Conservation (phyloP, 1,284 basidiomycete species). For the Hemileccinum hortonii region DNA sequence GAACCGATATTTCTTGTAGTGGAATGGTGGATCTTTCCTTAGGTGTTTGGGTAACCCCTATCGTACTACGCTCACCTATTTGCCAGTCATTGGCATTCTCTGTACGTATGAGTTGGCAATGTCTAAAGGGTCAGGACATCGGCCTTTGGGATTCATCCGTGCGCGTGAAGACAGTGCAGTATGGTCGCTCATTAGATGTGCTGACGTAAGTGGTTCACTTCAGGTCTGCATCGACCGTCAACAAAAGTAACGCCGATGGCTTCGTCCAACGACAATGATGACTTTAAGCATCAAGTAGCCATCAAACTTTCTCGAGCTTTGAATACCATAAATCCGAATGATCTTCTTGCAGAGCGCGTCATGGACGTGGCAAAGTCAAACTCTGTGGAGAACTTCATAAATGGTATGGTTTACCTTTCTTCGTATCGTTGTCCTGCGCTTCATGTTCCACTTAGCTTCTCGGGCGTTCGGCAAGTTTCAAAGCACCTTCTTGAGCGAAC, state of each 20-base stretch:
- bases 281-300: conserved; percentile 56
- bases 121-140: too few species aligned
- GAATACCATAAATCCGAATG: conserved; percentile 81
- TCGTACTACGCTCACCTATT: background rate
- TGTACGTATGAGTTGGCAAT: background rate
- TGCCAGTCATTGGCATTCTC: background rate
- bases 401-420: conserved; percentile 34
- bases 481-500: conserved; percentile 49
- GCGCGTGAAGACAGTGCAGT: too few species aligned
- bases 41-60: background rate
- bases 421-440: too few species aligned
- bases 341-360: conserved; percentile 74
- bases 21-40: background rate
- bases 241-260: conserved; percentile 1
- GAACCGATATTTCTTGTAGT: conserved; percentile 49
- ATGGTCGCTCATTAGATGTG: background rate
- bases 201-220: background rate
- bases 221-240: background rate
- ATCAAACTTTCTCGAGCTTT: conserved; percentile 72
- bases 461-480: conserved; percentile 83
- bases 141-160: too few species aligned
- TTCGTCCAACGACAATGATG: conserved; percentile 32
- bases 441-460: conserved; percentile 51
- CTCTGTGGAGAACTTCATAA: conserved; percentile 62
- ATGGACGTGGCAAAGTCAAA: conserved; percentile 78